These are phyloP conservation scores for Phaffia rhodozyma DNA, from an alignment of 1,284 basidiomycete genomes.

Conservation along the genomic window DNA sequence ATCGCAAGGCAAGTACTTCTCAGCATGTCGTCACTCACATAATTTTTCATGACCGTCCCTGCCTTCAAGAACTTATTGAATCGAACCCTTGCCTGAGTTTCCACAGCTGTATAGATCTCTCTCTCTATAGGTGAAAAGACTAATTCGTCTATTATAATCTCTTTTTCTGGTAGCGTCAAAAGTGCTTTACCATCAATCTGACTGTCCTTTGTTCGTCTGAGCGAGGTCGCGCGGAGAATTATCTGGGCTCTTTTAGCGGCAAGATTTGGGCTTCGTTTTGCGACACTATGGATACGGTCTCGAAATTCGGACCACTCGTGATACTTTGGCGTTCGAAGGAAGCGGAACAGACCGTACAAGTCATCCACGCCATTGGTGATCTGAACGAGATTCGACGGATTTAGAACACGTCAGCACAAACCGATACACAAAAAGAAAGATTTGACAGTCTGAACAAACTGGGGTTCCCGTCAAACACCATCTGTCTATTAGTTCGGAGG, in stretches of 20 bases:
- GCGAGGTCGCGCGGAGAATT: constrained; percentile 22
- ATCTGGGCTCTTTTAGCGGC: constrained; percentile 32
- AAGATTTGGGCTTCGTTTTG: no score
- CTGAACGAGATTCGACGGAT: no score
- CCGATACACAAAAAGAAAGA: no score
- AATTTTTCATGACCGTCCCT: constrained; percentile 35
- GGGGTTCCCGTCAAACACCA: neutral
- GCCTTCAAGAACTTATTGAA: constrained; percentile 33
- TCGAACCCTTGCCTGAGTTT: constrained; percentile 8
- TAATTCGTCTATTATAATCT: constrained; percentile 25
- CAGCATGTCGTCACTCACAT: constrained; percentile 13
- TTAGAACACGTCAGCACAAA: no score
- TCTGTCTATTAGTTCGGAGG: neutral
- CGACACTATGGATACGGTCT: neutral
- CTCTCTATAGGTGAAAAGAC: constrained; percentile 33
- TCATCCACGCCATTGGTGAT: constrained; percentile 3
- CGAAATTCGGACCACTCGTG: constrained; percentile 12
- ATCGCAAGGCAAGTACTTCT: neutral
- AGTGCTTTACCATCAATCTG: constrained; percentile 28
- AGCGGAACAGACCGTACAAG: constrained; percentile 11
- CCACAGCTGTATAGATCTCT: constrained; percentile 27
- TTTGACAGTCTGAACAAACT: no score
- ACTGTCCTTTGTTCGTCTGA: constrained; percentile 32
- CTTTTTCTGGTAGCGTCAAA: neutral
- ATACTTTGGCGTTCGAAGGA: constrained; percentile 2